Conservation (phyloP, 2,329 filamentous ascomycete genomes). For the Chrysoporthe cubensis region DNA sequence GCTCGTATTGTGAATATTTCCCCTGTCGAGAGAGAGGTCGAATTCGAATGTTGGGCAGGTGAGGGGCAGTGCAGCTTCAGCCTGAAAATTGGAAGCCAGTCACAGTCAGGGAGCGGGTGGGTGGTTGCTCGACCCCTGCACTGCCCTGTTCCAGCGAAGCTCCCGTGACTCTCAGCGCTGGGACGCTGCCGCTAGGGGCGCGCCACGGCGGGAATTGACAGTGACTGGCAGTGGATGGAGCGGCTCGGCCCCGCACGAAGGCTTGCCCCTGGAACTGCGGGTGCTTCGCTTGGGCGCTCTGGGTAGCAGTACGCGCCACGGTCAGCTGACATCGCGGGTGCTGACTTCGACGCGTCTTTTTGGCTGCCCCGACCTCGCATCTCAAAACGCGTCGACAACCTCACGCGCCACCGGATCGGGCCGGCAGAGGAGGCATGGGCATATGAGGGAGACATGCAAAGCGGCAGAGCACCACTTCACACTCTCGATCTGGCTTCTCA, state of each 20-base stretch:
- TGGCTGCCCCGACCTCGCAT: neutral
- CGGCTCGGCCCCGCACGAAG: conserved; percentile 1
- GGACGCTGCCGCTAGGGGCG: neutral
- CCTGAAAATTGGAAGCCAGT: neutral
- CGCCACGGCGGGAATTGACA: too few species aligned
- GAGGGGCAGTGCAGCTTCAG: neutral
- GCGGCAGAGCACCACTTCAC: neutral
- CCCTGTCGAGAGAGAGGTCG: neutral
- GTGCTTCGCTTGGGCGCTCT: neutral
- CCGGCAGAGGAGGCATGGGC: neutral
- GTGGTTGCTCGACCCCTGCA: neutral
- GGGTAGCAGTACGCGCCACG: neutral
- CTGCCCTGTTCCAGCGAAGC: neutral
- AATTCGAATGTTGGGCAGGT: neutral
- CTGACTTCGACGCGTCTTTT: neutral
- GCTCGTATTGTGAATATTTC: neutral
- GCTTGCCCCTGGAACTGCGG: neutral
- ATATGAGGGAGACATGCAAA: neutral
- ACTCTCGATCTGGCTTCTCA: neutral
- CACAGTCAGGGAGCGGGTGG: neutral
- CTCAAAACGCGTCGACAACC: conserved; percentile 17
- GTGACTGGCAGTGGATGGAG: neutral
- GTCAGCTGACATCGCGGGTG: conserved; percentile 28
- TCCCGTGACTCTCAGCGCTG: neutral
- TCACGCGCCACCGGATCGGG: conserved; percentile 5